Evolutionary conservation across 768 basidiomycete species (phyloP).

Genomic region (Kwoniella botswanensis): DNA sequence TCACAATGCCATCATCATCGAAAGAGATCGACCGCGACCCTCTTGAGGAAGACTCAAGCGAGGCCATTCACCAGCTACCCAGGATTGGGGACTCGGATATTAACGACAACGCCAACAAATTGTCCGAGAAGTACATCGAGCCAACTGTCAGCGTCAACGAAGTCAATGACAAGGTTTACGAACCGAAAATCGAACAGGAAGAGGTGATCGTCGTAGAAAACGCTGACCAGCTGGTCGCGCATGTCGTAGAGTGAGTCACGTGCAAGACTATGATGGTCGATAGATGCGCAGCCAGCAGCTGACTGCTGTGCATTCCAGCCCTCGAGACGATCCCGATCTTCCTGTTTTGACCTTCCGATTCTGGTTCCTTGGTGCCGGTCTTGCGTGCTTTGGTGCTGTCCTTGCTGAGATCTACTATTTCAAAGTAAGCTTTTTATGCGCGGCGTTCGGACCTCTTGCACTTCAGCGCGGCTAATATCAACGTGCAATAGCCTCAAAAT

Average conservation of each 20-base stretch:
- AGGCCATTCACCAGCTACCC: conserved; percentile 1
- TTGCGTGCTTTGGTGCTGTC: conserved; percentile 64
- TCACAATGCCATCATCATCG: neutral
- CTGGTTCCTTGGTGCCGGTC: conserved; percentile 63
- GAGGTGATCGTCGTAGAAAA: conserved; percentile 5
- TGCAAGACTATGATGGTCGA: neutral
- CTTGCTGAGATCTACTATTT: conserved; percentile 69
- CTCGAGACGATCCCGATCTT: conserved; percentile 63
- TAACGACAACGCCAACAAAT: neutral
- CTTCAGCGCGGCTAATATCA: neutral
- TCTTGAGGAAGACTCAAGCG: neutral
- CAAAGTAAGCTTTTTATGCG: conserved; percentile 59
- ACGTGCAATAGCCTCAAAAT: conserved; percentile 59
- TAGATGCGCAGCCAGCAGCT: neutral
- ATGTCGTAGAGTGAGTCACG: conserved; percentile 10
- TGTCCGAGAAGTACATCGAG: conserved; percentile 7
- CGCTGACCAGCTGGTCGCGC: conserved; percentile 1
- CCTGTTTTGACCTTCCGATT: conserved; percentile 64
- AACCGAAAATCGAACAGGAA: conserved; percentile 1
- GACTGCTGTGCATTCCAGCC: conserved; percentile 13
- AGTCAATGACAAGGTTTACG: neutral
- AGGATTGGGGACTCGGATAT: neutral
- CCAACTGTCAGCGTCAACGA: conserved; percentile 5
- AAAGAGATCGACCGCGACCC: conserved; percentile 5
- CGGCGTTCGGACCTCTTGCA: neutral